Conservation (phyloP, 345 rosid genomes). For the Sisymbrium irio region DNA sequence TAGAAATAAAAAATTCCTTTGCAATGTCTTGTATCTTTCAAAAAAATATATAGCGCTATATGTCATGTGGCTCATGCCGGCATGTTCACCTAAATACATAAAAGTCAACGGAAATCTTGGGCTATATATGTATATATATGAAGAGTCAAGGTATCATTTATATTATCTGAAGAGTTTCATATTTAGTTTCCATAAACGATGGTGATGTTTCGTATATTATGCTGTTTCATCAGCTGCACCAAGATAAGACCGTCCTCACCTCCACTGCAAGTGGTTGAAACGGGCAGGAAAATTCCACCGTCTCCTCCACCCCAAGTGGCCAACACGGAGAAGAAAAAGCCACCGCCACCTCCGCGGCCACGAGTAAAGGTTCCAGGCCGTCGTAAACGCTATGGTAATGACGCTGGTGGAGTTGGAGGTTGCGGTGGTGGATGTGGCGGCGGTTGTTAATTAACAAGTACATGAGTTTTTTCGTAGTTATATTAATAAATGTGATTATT, state of each 20-base stretch:
- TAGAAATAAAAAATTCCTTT: background rate
- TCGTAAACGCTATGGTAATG: background rate
- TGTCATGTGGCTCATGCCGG: background rate
- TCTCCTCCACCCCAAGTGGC: background rate
- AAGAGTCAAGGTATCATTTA: background rate
- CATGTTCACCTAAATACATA: slow-evolving; percentile 7
- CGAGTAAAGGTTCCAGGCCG: background rate
- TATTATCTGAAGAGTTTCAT: background rate
- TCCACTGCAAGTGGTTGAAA: slow-evolving; percentile 2
- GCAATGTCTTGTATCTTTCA: background rate
- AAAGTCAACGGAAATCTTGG: background rate
- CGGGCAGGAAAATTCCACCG: background rate
- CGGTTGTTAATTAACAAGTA: background rate
- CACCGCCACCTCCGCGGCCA: background rate
- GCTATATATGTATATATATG: background rate
- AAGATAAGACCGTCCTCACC: slow-evolving; percentile 11
- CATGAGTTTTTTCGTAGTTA: background rate
- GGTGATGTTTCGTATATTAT: slow-evolving; percentile 15
- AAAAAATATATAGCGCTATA: background rate
- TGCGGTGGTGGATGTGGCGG: slow-evolving; percentile 32
- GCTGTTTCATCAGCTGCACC: slow-evolving; percentile 27
- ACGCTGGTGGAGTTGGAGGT: slow-evolving; percentile 2
- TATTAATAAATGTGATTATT: background rate
- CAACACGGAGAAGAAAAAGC: slow-evolving; percentile 1
- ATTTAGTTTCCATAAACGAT: slow-evolving; percentile 1